Conservation (phyloP, 1,284 basidiomycete genomes). For the Heterobasidion irregulare region DNA sequence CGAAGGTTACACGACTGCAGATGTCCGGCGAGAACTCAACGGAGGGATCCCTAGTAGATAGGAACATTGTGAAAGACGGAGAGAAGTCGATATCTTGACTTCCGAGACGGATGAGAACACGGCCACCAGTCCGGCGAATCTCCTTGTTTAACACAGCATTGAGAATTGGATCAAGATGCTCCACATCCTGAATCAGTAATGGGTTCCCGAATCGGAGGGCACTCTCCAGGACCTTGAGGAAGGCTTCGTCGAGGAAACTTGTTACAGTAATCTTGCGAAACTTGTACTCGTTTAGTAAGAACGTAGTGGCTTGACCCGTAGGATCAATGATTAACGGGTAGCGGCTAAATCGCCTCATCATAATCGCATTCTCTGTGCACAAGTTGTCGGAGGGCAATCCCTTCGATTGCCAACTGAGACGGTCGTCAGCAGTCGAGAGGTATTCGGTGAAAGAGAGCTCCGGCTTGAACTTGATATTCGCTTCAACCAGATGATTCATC, state of each 20-base stretch:
- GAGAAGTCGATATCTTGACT: conserved; percentile 99
- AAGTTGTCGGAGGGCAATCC: conserved; percentile 92
- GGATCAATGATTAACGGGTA: conserved; percentile 99
- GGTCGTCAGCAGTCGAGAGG: conserved; percentile 94
- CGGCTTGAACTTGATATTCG: conserved; percentile 88
- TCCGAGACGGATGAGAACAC: conserved; percentile 96
- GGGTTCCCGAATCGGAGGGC: conserved; percentile 99
- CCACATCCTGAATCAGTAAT: conserved; percentile 95
- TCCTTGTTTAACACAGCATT: conserved; percentile 98
- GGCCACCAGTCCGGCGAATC: conserved; percentile 90
- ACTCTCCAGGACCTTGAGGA: conserved; percentile 97
- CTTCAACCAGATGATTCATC: conserved; percentile 82
- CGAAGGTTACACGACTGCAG: conserved; percentile 97
- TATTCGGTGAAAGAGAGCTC: conserved; percentile 94
- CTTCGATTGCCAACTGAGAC: conserved; percentile 93
- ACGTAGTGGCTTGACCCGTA: conserved; percentile 95
- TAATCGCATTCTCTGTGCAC: conserved; percentile 98
- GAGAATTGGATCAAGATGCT: conserved; percentile 95
- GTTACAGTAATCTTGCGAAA: conserved; percentile 97
- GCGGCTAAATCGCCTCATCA: conserved; percentile 96
- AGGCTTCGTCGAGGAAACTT: conserved; percentile 97
- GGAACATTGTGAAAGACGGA: conserved; percentile 98
- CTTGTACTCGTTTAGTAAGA: conserved; percentile 92
- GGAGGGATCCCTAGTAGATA: conserved; percentile 94
- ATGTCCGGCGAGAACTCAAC: conserved; percentile 98